A percentile compares a stretch with the other conserved stretches of the same genome.
Evolutionary conservation across 1,139 yeast species (phyloP).

Genomic region (Nadsonia starkeyi-henricii): DNA sequence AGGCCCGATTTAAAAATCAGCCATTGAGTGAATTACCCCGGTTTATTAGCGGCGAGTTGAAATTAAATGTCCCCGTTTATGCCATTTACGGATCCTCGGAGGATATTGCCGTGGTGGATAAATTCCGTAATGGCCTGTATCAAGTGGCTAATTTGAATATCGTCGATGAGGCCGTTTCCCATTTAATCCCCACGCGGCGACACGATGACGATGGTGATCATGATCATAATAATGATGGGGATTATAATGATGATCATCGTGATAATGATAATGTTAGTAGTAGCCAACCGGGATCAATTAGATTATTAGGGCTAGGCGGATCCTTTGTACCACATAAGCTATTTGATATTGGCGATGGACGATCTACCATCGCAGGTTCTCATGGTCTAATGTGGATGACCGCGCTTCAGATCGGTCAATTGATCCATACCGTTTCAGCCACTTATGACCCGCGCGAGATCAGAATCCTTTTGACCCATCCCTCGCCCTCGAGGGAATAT

Average conservation of each 20-base stretch:
- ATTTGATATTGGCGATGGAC: conserved; percentile 47
- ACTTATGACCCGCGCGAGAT: conserved; percentile 33
- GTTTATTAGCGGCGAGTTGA: conserved; percentile 35
- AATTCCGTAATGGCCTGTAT: conserved; percentile 41
- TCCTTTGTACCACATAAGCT: conserved; percentile 51
- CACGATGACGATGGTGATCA: no score
- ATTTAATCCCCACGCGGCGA: conserved; percentile 27
- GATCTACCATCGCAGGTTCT: conserved; percentile 45
- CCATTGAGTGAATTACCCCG: conserved; percentile 41
- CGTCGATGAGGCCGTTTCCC: conserved; percentile 40
- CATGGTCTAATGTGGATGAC: conserved; percentile 69
- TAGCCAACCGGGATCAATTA: no score
- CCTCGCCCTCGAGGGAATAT: conserved; percentile 54
- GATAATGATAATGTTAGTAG: no score
- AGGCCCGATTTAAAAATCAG: conserved; percentile 19
- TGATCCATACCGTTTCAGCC: conserved; percentile 33
- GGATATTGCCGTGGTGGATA: conserved; percentile 51
- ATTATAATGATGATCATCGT: no score
- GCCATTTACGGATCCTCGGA: conserved; percentile 66
- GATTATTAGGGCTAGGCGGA: conserved; percentile 62
- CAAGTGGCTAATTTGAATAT: conserved; percentile 42
- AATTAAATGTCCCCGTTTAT: conserved; percentile 52
- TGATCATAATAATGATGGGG: conserved; percentile 22
- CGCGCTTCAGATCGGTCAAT: conserved; percentile 53
- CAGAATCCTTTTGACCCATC: conserved; percentile 52